A percentile compares a stretch with the other conserved stretches of the same genome.
phyloP scores from a whole-genome alignment of 192 early-diverging fungal species.

The Entomortierella chlamydospora region DNA sequence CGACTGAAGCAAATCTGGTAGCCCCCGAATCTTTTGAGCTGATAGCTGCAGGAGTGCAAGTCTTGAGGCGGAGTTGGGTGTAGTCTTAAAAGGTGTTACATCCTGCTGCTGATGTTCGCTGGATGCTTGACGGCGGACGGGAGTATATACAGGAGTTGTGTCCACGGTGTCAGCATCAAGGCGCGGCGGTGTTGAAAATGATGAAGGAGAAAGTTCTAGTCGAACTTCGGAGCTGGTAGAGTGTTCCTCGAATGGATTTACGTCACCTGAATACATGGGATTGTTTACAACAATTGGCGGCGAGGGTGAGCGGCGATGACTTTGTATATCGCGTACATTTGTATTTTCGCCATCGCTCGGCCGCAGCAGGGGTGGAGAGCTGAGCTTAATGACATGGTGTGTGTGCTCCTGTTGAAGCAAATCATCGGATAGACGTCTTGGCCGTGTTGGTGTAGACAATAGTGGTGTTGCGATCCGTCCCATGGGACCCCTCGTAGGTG shows the following conservation, averaged over 20 bases:
- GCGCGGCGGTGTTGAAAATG: neutral
- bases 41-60: constrained; percentile 27
- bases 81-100: neutral
- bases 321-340: neutral
- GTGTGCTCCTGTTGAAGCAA: constrained; percentile 5
- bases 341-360: neutral
- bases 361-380: neutral
- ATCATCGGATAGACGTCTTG: neutral
- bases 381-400: neutral
- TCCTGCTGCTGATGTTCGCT: neutral
- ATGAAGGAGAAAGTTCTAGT: neutral
- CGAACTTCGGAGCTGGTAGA: neutral
- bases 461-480: neutral
- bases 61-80: constrained; percentile 15
- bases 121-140: constrained; percentile 9
- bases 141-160: constrained; percentile 22
- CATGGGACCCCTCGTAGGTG: constrained; percentile 5
- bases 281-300: neutral
- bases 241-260: neutral
- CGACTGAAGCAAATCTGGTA: constrained; percentile 27
- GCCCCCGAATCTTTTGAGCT: constrained; percentile 13
- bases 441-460: neutral
- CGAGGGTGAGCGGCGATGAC: neutral
- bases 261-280: neutral
- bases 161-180: neutral